Evolutionary conservation across 257 asterid species (phyloP).

Genomic region (Primulina huaijiensis): DNA sequence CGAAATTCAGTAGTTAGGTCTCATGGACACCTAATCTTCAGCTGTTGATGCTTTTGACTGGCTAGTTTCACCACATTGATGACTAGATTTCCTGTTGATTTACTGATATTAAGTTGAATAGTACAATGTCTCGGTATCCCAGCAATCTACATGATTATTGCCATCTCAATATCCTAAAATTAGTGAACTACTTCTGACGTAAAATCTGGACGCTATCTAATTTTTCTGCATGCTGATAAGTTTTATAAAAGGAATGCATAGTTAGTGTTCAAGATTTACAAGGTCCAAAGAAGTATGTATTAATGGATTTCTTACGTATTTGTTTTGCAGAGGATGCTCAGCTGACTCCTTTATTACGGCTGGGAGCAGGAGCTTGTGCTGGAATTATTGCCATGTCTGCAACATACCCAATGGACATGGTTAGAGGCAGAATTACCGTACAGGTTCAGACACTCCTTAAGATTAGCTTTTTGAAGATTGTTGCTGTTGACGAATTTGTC

Average conservation of each 20-base stretch:
- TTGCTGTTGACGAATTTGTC: neutral
- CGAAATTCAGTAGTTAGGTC: neutral
- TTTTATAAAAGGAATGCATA: neutral
- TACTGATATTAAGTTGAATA: conserved; percentile 1
- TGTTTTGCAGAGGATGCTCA: conserved; percentile 71
- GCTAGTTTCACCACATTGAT: conserved; percentile 11
- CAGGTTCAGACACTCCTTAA: conserved; percentile 49
- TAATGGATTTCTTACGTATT: conserved; percentile 16
- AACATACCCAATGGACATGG: conserved; percentile 99
- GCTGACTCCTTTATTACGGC: conserved; percentile 80
- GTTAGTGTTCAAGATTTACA: neutral
- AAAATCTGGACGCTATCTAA: neutral
- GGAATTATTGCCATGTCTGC: conserved; percentile 99
- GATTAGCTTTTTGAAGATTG: neutral
- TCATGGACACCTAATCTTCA: neutral
- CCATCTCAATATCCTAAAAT: neutral
- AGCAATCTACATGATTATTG: neutral
- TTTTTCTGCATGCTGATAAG: conserved; percentile 8
- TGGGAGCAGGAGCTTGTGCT: conserved; percentile 99
- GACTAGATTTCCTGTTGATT: conserved; percentile 1
- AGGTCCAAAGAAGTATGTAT: conserved; percentile 15
- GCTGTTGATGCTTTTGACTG: conserved; percentile 9
- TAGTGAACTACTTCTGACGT: neutral
- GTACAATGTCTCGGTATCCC: conserved; percentile 6
- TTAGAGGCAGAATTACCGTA: conserved; percentile 92